Evolutionary conservation across 345 rosid species (phyloP), one percentile per base, ranked within the genome.

Genomic region (Eutrema heterophyllum): DNA sequence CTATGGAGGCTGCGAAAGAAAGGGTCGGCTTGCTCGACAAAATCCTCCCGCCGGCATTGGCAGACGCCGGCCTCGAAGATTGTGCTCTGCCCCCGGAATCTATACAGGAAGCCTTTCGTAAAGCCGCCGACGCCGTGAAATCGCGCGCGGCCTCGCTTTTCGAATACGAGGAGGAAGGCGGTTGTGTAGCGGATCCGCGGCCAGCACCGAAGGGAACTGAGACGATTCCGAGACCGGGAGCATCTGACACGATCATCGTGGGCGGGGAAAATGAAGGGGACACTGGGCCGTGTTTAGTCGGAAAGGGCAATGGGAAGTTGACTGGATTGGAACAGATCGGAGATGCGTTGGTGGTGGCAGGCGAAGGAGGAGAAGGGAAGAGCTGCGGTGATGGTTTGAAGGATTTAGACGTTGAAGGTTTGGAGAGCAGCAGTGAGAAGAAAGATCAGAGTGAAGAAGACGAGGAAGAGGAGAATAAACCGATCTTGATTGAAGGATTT

Each of bases 61-160:
- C 84, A 54, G 92, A 90, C 41, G 92, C 92, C 12, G 89, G 97
- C 8, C 87, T 90, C 46, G 92, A 87, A 57, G 90, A 90, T 71
- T 88, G 90, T 60, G 91, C 96, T 35, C 71, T 88, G 2, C 90
- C 89, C 2, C 85, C 85, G 3, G 93, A 88, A 1, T 78, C 87
- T 64, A 90, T 85, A 64, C 82, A 77, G 13, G 89, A 88, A 75
- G 90, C 94, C 57, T 87, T 90, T 78, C 78, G 83, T 16, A 87
- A 79, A 75, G 97, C 92, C 1, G 94, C 89, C 14, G 58, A 86
- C 10, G 80, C 88, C 5, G 85, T 85, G 11, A 82, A 82, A 24
- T 86, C 88, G 0, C 83, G 86, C 27, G 86, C 89, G 29, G 48
- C 82, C 60, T 76, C 86, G n/a, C 26, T 87, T 79, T 79, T 85